Evolutionary conservation across 768 basidiomycete genomes (phyloP).

Genomic region (Rhizopogon rudus): DNA sequence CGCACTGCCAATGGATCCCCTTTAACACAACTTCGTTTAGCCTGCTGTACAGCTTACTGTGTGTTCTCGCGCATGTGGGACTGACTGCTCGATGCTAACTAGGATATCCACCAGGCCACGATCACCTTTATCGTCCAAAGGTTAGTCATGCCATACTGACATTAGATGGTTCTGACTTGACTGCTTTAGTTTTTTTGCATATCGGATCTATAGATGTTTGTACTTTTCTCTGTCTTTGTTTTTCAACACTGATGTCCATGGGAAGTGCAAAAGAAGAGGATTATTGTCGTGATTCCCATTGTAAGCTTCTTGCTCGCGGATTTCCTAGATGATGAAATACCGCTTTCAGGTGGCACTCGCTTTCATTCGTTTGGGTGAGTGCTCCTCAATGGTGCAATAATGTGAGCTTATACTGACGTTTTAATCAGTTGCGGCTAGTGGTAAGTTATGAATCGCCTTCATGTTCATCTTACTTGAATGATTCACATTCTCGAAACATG

Average conservation of each 20-base stretch:
- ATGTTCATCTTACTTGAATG: not conserved
- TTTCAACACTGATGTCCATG: not conserved
- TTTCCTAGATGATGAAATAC: not conserved
- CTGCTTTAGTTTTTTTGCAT: conserved; percentile 16
- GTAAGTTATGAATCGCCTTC: conserved; percentile 3
- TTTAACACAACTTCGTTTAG: conserved; percentile 6
- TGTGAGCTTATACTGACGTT: not conserved
- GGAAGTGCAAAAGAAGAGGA: conserved; percentile 11
- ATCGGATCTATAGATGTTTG: conserved; percentile 20
- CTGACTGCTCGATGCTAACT: not conserved
- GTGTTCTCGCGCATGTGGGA: not conserved
- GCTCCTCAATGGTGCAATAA: not conserved
- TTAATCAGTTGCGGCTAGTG: conserved; percentile 14
- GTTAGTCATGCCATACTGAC: not conserved
- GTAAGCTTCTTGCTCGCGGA: conserved; percentile 5
- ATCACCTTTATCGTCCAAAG: conserved; percentile 21
- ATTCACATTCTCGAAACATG: conserved; percentile 4
- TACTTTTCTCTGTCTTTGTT: not conserved
- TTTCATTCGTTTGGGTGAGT: conserved; percentile 15
- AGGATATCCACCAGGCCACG: conserved; percentile 12
- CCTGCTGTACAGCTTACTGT: conserved; percentile 18
- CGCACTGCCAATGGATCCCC: not conserved
- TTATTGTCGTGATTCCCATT: conserved; percentile 11
- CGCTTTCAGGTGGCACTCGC: conserved; percentile 10
- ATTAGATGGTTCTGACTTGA: not conserved